Conservation (phyloP, 2,329 filamentous ascomycete genomes). For the Pseudocercospora macadamiae region DNA sequence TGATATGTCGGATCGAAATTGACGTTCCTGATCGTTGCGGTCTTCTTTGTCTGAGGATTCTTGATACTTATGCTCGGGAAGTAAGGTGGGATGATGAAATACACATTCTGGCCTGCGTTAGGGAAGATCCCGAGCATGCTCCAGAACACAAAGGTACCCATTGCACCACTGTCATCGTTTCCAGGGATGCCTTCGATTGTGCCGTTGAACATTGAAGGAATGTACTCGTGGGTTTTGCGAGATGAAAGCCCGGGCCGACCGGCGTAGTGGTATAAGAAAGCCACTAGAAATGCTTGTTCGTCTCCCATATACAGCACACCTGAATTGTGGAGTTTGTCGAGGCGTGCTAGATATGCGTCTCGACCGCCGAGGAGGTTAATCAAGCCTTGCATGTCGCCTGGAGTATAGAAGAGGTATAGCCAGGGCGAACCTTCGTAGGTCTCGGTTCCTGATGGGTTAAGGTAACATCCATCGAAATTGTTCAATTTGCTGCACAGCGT, state of each 20-base stretch:
- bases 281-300: constrained; percentile 36
- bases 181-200: constrained; percentile 64
- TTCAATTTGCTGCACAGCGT: constrained; percentile 26
- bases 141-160: constrained; percentile 72
- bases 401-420: constrained; percentile 29
- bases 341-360: constrained; percentile 22
- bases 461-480: constrained; percentile 32
- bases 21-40: constrained; percentile 51
- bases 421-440: constrained; percentile 28
- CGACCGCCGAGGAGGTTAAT: constrained; percentile 24
- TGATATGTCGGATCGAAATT: constrained; percentile 46
- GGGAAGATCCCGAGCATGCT: constrained; percentile 71
- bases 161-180: constrained; percentile 72
- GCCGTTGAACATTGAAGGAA: constrained; percentile 62
- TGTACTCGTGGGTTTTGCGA: constrained; percentile 60
- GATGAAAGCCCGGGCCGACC: constrained; percentile 66
- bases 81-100: constrained; percentile 58
- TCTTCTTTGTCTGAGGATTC: constrained; percentile 58
- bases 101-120: constrained; percentile 66
- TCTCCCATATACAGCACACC: constrained; percentile 30
- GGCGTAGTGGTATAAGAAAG: constrained; percentile 69
- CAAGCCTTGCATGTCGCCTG: constrained; percentile 26
- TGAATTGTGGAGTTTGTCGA: constrained; percentile 66
- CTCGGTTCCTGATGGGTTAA: constrained; percentile 39
- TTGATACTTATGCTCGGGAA: constrained; percentile 61